Evolutionary conservation across 1,284 basidiomycete species (phyloP), one percentile per base, ranked within the genome.

Genomic region (Testicularia cyperi): DNA sequence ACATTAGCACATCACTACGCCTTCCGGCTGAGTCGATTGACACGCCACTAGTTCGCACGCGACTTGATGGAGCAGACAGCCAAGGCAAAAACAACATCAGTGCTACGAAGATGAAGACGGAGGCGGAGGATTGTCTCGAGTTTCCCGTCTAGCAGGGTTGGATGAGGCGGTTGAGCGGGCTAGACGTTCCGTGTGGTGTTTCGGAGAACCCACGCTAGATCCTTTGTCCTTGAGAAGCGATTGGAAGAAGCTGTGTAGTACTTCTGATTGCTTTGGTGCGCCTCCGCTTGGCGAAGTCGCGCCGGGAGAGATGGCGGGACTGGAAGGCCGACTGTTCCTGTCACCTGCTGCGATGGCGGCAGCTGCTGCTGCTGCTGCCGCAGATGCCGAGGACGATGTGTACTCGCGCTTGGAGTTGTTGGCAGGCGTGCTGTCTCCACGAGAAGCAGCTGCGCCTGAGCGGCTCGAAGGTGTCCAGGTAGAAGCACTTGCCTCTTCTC

Each of bases 161-260:
- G n/a, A n/a, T n/a, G n/a, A n/a, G n/a, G n/a, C n/a, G n/a, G n/a
- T n/a, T n/a, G n/a, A n/a, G n/a, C n/a, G n/a, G n/a, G n/a, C n/a
- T n/a, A n/a, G n/a, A n/a, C n/a, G n/a, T n/a, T n/a, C n/a, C n/a
- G n/a, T n/a, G n/a, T n/a, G n/a, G n/a, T n/a, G n/a, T n/a, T n/a
- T n/a, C n/a, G n/a, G n/a, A n/a, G 30, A 32, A 1, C 44, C 51
- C 5, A 41, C 38, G 9, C 44, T 36, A 4, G 28, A 25, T 0
- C 51, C 57, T 15, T 62, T 62, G 21, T 62, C 58, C 39, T 62
- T 62, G 38, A 62, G 45, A 34, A 61, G 21, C 9, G 52, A 44
- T 48, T 73, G 68, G 68, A 73, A 73, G 44, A 73, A 73, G 35
- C 57, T 68, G 32, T 73, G 71, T 23, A 73, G 49, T 9, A 71